Conservation (phyloP, 1,139 yeast genomes). For the Diutina rugosa region DNA sequence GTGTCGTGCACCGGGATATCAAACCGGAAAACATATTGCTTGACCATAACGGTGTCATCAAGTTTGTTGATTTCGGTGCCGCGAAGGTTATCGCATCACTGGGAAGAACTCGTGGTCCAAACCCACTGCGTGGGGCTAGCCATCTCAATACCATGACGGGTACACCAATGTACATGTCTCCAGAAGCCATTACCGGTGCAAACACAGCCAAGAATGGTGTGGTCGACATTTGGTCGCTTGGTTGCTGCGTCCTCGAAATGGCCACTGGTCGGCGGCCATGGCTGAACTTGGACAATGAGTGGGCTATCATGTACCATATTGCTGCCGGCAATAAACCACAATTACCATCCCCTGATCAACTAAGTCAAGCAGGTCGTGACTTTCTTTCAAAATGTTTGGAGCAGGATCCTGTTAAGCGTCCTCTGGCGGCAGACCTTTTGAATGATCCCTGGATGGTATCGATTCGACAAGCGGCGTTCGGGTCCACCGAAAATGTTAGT, state of each 20-base stretch:
- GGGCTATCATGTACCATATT: conserved; percentile 97
- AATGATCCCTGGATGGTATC: conserved; percentile 85
- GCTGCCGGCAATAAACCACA: conserved; percentile 93
- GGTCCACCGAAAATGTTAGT: conserved; percentile 20
- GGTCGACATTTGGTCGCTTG: conserved; percentile 76
- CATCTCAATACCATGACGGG: conserved; percentile 62
- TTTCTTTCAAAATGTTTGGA: conserved; percentile 71
- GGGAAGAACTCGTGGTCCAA: conserved; percentile 28
- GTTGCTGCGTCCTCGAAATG: conserved; percentile 75
- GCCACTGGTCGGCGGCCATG: conserved; percentile 76
- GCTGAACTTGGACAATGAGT: conserved; percentile 90
- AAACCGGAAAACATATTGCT: conserved; percentile 89
- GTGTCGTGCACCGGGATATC: conserved; percentile 94
- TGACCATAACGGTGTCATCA: conserved; percentile 87
- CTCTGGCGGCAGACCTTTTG: conserved; percentile 73
- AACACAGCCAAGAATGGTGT: conserved; percentile 56
- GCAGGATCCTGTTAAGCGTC: conserved; percentile 69
- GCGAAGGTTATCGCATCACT: conserved; percentile 84
- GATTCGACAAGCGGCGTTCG: conserved; percentile 62
- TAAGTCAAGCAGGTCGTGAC: conserved; percentile 57
- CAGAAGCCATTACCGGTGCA: conserved; percentile 84
- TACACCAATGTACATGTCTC: conserved; percentile 99
- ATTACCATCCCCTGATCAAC: conserved; percentile 67
- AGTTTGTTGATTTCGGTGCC: conserved; percentile 95
- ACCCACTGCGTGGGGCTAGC: conserved; percentile 5